These are phyloP conservation scores for Acacia melanoxylon DNA, from an alignment of 306 rosid species.

Conservation along the genomic window DNA sequence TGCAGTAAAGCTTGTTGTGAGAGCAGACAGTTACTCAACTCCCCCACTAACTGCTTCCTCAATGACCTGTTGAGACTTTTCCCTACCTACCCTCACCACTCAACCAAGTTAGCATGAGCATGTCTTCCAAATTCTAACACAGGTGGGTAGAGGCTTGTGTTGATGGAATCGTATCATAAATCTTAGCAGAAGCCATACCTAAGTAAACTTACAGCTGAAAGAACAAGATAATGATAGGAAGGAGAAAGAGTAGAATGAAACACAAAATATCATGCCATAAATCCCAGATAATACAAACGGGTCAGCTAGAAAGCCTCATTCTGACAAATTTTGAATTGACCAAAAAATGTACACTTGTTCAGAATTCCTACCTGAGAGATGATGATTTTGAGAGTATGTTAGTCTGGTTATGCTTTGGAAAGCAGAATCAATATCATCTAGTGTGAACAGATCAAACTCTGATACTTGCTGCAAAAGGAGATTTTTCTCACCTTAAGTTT, in stretches of 20 bases:
- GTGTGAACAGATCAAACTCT: constrained; percentile 82
- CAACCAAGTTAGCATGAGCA: not conserved
- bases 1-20: not conserved
- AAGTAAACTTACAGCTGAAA: not conserved
- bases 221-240: not conserved
- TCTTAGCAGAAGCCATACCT: not conserved
- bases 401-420: constrained; percentile 82
- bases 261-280: not conserved
- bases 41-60: not conserved
- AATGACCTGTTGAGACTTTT: not conserved
- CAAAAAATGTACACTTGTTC: not conserved
- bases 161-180: not conserved
- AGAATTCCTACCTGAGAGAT: constrained; percentile 62
- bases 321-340: not conserved
- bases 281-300: not conserved
- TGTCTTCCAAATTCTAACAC: not conserved
- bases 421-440: constrained; percentile 92
- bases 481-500: constrained; percentile 25
- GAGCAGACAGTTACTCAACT: not conserved
- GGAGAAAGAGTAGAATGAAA: not conserved
- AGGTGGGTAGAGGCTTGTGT: not conserved
- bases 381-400: constrained; percentile 95
- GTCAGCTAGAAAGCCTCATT: not conserved
- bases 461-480: constrained; percentile 84
- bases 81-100: not conserved